Percentiles rank a stretch among this genome's conserved stretches.
These are phyloP conservation scores for Nissolia schottii DNA, from an alignment of 306 rosid genomes.

Conservation along the genomic window DNA sequence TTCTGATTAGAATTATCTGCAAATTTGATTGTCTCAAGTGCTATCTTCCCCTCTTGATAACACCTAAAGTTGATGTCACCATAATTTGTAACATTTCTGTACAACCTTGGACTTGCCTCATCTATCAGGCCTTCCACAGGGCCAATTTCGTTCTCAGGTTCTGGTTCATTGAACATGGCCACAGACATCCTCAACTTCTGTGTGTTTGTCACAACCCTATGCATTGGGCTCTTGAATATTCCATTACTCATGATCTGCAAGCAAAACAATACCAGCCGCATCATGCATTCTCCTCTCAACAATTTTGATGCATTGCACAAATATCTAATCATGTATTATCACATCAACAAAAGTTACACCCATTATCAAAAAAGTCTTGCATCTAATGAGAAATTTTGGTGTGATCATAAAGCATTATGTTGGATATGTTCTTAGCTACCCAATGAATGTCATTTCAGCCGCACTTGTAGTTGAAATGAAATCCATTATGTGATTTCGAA, in stretches of 20 bases:
- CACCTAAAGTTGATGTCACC: slow-evolving; percentile 35
- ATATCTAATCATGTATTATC: no score
- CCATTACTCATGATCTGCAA: slow-evolving; percentile 57
- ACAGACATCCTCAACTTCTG: slow-evolving; percentile 44
- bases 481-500: no score
- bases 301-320: no score
- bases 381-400: no score
- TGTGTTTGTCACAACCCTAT: slow-evolving; percentile 42
- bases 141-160: slow-evolving; percentile 43
- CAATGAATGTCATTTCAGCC: no score
- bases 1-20: background rate
- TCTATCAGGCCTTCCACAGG: slow-evolving; percentile 34
- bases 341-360: no score
- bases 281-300: background rate
- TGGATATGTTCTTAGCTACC: no score
- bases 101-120: slow-evolving; percentile 38
- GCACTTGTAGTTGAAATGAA: no score
- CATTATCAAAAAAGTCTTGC: no score
- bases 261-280: background rate
- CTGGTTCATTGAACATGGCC: slow-evolving; percentile 44
- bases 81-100: slow-evolving; percentile 38
- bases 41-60: slow-evolving; percentile 46
- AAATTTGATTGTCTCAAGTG: slow-evolving; percentile 40
- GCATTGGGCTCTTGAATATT: slow-evolving; percentile 49
- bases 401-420: no score